These are phyloP conservation scores for Aspergillus glaucus DNA, from an alignment of 2,329 filamentous ascomycete species.

Conservation along the genomic window DNA sequence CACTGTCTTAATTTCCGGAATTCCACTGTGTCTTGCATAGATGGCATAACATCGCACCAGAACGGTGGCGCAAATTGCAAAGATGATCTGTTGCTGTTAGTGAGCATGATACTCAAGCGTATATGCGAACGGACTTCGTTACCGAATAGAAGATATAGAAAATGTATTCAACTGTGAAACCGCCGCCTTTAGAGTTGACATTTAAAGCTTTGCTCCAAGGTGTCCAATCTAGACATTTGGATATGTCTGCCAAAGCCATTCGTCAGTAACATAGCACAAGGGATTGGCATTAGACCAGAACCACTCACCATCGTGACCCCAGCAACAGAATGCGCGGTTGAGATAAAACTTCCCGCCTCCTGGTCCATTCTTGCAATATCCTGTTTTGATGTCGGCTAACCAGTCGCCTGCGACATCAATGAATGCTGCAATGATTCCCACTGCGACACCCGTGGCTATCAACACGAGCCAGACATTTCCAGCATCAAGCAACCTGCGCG, in stretches of 20 bases:
- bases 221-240: slow-evolving; percentile 80
- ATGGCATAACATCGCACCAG: slow-evolving; percentile 78
- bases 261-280: background rate
- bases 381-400: slow-evolving; percentile 86
- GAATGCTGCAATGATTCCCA: slow-evolving; percentile 75
- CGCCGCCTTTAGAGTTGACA: slow-evolving; percentile 58
- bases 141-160: slow-evolving; percentile 84
- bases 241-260: slow-evolving; percentile 47
- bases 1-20: slow-evolving; percentile 95
- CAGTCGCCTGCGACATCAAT: slow-evolving; percentile 91
- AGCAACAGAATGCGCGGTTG: slow-evolving; percentile 87
- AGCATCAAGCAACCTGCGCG: slow-evolving; percentile 69
- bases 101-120: background rate
- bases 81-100: slow-evolving; percentile 53
- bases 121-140: slow-evolving; percentile 8
- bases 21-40: slow-evolving; percentile 90
- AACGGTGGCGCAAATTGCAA: slow-evolving; percentile 69
- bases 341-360: slow-evolving; percentile 87
- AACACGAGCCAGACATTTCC: slow-evolving; percentile 90
- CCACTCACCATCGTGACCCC: slow-evolving; percentile 65
- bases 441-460: slow-evolving; percentile 74
- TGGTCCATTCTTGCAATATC: slow-evolving; percentile 70
- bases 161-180: slow-evolving; percentile 79
- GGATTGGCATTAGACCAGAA: background rate
- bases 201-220: slow-evolving; percentile 74